Evolutionary conservation across 306 rosid genomes (phyloP), one percentile per base, ranked within the genome.

Genomic region (Prunus campanulata): DNA sequence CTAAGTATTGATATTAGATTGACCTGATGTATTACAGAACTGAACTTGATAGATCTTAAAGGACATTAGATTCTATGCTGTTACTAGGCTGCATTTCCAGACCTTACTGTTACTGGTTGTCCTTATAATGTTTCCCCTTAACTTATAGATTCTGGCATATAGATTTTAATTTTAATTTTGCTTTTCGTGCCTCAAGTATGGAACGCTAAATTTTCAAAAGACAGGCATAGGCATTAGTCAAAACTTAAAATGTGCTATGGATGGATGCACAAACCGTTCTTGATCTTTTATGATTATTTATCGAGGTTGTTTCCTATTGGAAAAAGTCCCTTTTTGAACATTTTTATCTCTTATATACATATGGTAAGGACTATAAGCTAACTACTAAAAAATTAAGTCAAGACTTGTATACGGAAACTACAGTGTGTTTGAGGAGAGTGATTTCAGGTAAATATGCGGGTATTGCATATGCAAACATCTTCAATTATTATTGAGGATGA

Each of bases 1-100:
- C 42, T 35, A 35, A 35, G 42, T 35, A 35, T 35, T 35, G 24
- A 5, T 25, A 12, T 3, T 24, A 15, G 72, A 49, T 69, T 49
- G 46, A 44, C 49, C 73, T 25, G 59, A 25, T 6, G 35, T 15
- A 15, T 12, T 25, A 27, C 60, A 48, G 54, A 68, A 6, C 12
- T 68, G 35, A 48, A 44, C 19, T 69, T 69, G 73, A 70, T 30
- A 18, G 74, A 70, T 70, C 27, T 50, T 70, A 6, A 50, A n/a
- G 74, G 74, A 44, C 19, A 4, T 32, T 9, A 11, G 74, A n/a
- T 32, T 70, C 19, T 69, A 8, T 11, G 48, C 11, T 12, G 44
- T 70, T 29, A 29, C 18, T 1, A 39, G 1, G 42, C 16, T 69
- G 24, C 59, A 50, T 27, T 48, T 51, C 56, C 60, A 50, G 24